Percentiles rank a stretch among this genome's conserved stretches.
Conservation (phyloP, 805 yeast genomes). For the Ogataea corticis region DNA sequence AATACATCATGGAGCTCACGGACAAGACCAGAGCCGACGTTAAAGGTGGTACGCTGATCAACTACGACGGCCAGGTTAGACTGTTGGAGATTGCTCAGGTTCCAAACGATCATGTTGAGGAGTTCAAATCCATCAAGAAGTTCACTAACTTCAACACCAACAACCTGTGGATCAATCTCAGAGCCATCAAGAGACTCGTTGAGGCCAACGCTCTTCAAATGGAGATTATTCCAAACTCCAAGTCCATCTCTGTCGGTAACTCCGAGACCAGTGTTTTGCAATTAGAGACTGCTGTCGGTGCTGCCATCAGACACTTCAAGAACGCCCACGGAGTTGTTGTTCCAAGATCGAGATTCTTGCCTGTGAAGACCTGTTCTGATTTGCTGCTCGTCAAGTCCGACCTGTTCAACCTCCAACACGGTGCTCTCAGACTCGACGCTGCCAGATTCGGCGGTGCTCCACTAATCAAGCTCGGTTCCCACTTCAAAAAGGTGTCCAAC, state of each 20-base stretch:
- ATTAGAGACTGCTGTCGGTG: conserved; percentile 98
- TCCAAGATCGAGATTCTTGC: conserved; percentile 96
- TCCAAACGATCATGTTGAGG: conserved; percentile 97
- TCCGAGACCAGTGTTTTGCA: conserved; percentile 84
- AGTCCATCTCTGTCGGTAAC: conserved; percentile 76
- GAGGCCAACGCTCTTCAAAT: conserved; percentile 78
- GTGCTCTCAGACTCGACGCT: conserved; percentile 82
- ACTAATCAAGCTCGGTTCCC: conserved; percentile 92
- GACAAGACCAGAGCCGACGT: conserved; percentile 99
- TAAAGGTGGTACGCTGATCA: conserved; percentile 97
- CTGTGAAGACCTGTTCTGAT: conserved; percentile 97
- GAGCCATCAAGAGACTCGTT: conserved; percentile 89
- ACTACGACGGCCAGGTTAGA: conserved; percentile 92
- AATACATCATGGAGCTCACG: conserved; percentile 97
- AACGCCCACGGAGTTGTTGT: conserved; percentile 98
- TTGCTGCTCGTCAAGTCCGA: conserved; percentile 93
- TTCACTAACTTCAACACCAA: conserved; percentile 98
- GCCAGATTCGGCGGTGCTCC: conserved; percentile 91
- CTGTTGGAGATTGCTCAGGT: conserved; percentile 97
- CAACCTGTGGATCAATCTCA: conserved; percentile 94
- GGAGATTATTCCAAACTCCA: conserved; percentile 95
- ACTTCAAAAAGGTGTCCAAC: conserved; percentile 91
- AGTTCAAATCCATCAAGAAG: conserved; percentile 95
- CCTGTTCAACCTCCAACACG: conserved; percentile 86
- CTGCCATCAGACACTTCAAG: conserved; percentile 93